Evolutionary conservation across 2,329 filamentous ascomycete species (phyloP), one percentile per base, ranked within the genome.

Genomic region (Claviceps citrina): DNA sequence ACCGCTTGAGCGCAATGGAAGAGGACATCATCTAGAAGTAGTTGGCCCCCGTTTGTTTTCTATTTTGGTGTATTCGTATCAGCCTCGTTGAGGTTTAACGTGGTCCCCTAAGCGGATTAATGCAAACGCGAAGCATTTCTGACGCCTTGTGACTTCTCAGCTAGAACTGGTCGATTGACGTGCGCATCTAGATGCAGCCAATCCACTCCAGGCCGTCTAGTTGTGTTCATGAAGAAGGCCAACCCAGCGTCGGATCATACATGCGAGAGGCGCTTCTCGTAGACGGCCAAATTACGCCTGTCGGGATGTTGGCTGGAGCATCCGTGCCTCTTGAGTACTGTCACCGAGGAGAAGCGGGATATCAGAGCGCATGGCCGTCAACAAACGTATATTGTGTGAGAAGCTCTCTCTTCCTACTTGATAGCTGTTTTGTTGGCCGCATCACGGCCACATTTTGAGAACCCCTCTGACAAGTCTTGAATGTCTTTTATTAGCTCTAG

Each of bases 1-100:
- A 55, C 57, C 19, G 60, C 54, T 36, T 62, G 47, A 56, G 31
- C 20, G 18, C 18, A 13, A 31, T n/a, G 3, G 7, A 6, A 18
- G 33, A 18, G 31, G 31, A 20, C 10, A 18, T 30, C 22, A 20
- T n/a, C 19, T 22, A 16, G 15, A 25, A 18, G 4, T 27, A 9
- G 10, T 19, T n/a, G 4, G 30, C 32, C n/a, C 18, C 7, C 9
- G 18, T 42, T 46, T 44, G 44, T 42, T 49, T 45, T 49, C 36
- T 44, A 50, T 47, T 51, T 54, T 20, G 22, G 50, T 55, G 45
- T 50, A 48, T 49, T 50, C 43, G 47, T 38, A 26, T 9, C 26
- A 31, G 26, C 40, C 25, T 42, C 24, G 13, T 13, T 27, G 30
- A 28, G n/a, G 25, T 30, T 4, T 26, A 32, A 6, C n/a, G 2